phyloP scores from a whole-genome alignment of 1,284 basidiomycete genomes.

The Ganoderma sinense region DNA sequence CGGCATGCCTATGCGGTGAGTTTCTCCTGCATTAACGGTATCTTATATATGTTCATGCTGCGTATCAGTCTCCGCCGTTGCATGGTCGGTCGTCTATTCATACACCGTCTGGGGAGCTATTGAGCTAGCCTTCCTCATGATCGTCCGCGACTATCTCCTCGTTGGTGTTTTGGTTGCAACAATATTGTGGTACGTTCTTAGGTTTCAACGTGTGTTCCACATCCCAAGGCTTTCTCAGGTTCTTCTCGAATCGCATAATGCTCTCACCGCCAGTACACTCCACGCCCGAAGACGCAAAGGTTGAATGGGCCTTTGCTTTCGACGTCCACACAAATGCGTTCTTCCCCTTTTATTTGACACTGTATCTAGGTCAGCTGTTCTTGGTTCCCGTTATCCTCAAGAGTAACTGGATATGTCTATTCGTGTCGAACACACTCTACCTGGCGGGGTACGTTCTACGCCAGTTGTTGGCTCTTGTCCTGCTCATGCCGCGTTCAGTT shows the following conservation, averaged over 20 bases:
- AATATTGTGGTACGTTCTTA: constrained; percentile 69
- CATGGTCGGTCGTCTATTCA: constrained; percentile 88
- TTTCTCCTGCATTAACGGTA: constrained; percentile 14
- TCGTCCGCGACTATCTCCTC: constrained; percentile 87
- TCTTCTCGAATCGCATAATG: constrained; percentile 75
- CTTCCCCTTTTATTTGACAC: constrained; percentile 89
- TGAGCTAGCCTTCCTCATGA: constrained; percentile 78
- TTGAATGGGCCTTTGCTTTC: constrained; percentile 94
- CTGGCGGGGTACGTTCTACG: constrained; percentile 71
- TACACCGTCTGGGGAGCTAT: constrained; percentile 64
- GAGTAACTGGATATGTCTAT: constrained; percentile 91
- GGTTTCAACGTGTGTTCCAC: too few relatives aligned
- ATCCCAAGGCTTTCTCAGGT: constrained; percentile 44
- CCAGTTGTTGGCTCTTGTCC: not conserved
- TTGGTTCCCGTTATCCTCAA: constrained; percentile 83
- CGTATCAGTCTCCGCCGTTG: constrained; percentile 71
- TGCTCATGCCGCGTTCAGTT: constrained; percentile 47
- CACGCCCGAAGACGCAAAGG: constrained; percentile 72
- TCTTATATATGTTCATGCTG: constrained; percentile 10
- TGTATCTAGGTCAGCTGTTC: constrained; percentile 88
- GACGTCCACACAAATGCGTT: constrained; percentile 96
- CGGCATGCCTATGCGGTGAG: constrained; percentile 78
- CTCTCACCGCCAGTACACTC: constrained; percentile 79
- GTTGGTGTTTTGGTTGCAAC: constrained; percentile 79
- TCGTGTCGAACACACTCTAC: constrained; percentile 94